Evolutionary conservation across 1,139 yeast species (phyloP), one percentile per base, ranked within the genome.

Genomic region (Ogataea hybrid): DNA sequence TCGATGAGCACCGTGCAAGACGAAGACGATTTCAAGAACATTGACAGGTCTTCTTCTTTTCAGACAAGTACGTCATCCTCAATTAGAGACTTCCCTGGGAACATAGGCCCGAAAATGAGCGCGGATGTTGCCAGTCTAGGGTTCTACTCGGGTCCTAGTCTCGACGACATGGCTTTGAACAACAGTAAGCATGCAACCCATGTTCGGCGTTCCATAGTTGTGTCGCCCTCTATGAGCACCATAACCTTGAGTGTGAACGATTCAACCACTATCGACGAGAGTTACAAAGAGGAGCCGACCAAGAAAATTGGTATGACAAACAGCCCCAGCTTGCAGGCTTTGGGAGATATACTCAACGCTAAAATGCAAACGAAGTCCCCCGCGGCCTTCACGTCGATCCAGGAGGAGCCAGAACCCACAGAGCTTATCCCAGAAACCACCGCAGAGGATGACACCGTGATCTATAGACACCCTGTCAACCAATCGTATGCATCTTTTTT

Each of bases 291-390:
- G 41, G 55, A 51, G 5, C 66, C 65, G 18, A 62, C 66, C 8
- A 48, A 39, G 14, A 49, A 48, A 28, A 44, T 61, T 5, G 63
- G 62, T 4, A 74, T 77, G 72, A 68, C 68, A 36, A 66, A 65
- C 25, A 75, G 80, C 34, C 83, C 83, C 6, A 73, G 79, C 30
- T 68, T 77, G 54, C 73, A 71, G 51, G 79, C 79, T 2, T 61
- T 77, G 50, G 80, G 75, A 52, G 64, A 60, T 39, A 72, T 74
- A 16, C 62, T 77, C 37, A 70, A 67, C 43, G 67, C 65, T 45
- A 63, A 64, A 42, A 46, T 52, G 5, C 43, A 43, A 21, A 10
- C 35, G 1, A 27, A 32, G n/a, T 4, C 39, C 9, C 25, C 30
- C 11, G 15, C 18, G 5, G 43, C 38, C 12, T 31, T 50, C 28